These are phyloP conservation scores for Chimonanthus salicifolius DNA, from an alignment of 164 flowering plant genomes.

Conservation along the genomic window DNA sequence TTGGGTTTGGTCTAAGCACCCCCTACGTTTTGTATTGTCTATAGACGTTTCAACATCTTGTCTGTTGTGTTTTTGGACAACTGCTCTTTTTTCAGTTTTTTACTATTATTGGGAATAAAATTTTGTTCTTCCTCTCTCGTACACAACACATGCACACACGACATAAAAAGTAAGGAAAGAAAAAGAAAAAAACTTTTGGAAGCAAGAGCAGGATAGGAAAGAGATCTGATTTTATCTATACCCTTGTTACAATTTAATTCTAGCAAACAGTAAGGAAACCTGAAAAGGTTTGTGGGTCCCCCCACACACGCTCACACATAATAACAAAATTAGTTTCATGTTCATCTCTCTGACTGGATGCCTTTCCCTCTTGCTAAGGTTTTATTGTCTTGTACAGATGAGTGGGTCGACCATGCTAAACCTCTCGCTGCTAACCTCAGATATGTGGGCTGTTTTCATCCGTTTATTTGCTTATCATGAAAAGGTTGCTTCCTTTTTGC, in stretches of 20 bases:
- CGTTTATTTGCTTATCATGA: slow-evolving; percentile 86
- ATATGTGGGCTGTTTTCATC: slow-evolving; percentile 96
- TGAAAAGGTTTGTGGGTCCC: too few relatives aligned
- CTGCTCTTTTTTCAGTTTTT: too few relatives aligned
- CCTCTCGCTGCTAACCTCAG: slow-evolving; percentile 84
- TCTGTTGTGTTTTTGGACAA: too few relatives aligned
- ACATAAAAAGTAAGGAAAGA: background rate
- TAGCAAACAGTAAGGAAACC: background rate
- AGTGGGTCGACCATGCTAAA: slow-evolving; percentile 94
- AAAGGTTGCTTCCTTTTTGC: slow-evolving; percentile 37
- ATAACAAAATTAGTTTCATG: background rate
- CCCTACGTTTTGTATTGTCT: too few relatives aligned
- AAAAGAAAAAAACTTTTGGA: background rate
- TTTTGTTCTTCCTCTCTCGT: too few relatives aligned
- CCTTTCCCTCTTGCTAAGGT: background rate
- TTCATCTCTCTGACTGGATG: too few relatives aligned
- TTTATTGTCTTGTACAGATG: slow-evolving; percentile 34
- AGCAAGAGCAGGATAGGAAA: background rate
- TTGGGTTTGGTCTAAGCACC: too few relatives aligned
- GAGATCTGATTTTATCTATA: background rate
- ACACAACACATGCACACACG: background rate
- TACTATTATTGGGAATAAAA: too few relatives aligned
- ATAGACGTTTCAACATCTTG: too few relatives aligned
- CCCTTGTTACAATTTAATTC: background rate
- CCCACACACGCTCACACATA: background rate